Percentiles rank a stretch among this genome's conserved stretches.
Evolutionary conservation across 2,329 filamentous ascomycete species (phyloP).

Genomic region (Niveomyces coronatus): DNA sequence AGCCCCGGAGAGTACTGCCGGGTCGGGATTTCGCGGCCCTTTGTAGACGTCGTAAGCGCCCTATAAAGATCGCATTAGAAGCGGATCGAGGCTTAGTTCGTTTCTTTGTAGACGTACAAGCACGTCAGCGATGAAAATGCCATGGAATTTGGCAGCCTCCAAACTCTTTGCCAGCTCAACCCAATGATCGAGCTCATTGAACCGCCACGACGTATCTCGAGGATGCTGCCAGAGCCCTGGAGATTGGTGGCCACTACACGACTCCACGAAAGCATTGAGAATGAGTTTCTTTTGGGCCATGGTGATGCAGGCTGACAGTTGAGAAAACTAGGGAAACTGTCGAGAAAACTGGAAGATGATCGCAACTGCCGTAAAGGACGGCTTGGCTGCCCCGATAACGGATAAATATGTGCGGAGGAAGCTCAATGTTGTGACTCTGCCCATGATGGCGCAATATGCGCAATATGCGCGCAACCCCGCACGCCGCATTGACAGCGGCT

Average conservation of each 20-base stretch:
- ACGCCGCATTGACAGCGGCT: neutral
- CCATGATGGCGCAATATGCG: constrained; percentile 3
- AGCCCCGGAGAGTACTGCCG: constrained; percentile 50
- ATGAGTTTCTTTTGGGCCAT: constrained; percentile 23
- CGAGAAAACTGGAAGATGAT: neutral
- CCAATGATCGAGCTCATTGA: constrained; percentile 52
- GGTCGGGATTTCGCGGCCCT: constrained; percentile 37
- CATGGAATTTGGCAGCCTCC: constrained; percentile 47
- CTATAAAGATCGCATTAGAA: constrained; percentile 10
- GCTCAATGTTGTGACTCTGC: neutral
- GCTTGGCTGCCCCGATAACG: no score
- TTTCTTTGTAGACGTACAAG: constrained; percentile 14
- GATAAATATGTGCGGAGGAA: no score
- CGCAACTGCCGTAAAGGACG: neutral
- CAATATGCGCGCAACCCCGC: neutral
- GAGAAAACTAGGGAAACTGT: no score
- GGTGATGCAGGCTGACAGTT: no score
- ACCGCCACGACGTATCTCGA: constrained; percentile 49
- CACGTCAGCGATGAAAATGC: constrained; percentile 58
- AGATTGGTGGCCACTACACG: constrained; percentile 34
- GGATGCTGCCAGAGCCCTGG: constrained; percentile 49
- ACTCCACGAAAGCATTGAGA: constrained; percentile 32
- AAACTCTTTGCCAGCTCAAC: constrained; percentile 37
- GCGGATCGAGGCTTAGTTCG: neutral
- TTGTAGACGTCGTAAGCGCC: constrained; percentile 62